Base-by-base conservation (phyloP, 1,284 basidiomycete genomes). In the Microbotryum saponariae region DNA sequence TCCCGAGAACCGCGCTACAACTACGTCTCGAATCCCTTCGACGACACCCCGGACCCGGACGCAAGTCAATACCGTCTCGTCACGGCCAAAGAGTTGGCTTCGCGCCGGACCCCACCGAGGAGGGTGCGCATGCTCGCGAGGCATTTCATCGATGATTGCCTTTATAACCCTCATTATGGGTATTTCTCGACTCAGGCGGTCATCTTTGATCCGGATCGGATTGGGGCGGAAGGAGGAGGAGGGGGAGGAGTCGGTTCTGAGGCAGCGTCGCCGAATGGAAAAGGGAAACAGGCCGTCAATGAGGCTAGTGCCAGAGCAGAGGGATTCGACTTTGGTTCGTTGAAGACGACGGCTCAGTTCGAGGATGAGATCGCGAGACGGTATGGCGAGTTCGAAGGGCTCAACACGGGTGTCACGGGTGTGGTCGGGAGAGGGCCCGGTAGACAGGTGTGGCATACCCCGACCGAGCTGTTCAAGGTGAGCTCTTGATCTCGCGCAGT, bases 161-260 rank as follows among this genome's bases (percentile, higher is more conserved):
- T 99, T 50, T 99, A 98, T 79, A 97, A 99, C 73, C 93, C 92
- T 3, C 78, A 91, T 74, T 98, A 99, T 73, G 96, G 96, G 46
- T 99, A 99, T 78, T 98, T 99, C 74, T 85, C 89, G 27, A 87
- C 88, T 70, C 87, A 91, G 73, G 92, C 88, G 2, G 87, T 85
- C 52, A 94, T 96, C 68, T 89, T 94, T 76, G 77, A 85, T 4
- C 80, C 84, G 18, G 83, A 85, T 29, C 78, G 67, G 1, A 54
- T 64, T 18, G 37, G 20, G 50, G 61, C 4, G 57, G 62, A 2
- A 64, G 61, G 7, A 51, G 53, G 4, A 54, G n/a, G 25, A 54
- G n/a, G 25, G 27, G 56, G 25, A n/a, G 31, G 48, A 48, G 7
- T 31, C 31, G 31, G 31, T 31, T 31, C 23, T 9, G 3, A 14